Evolutionary conservation across 305 asterid species (phyloP), one percentile per base, ranked within the genome.

Genomic region (Plantago rigida): DNA sequence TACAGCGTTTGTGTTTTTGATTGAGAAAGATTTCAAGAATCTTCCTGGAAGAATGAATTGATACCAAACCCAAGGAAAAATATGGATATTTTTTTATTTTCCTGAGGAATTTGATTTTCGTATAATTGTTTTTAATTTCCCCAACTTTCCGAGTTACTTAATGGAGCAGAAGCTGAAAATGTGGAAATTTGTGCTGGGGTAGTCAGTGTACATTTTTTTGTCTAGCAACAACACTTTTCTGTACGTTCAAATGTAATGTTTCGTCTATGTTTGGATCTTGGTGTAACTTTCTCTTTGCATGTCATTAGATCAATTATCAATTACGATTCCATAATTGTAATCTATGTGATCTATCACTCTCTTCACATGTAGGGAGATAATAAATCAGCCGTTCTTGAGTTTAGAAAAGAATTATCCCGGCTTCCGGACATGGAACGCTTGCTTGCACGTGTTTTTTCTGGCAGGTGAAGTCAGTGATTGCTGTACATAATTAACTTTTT

Each of bases 401-500:
- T 92, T 65, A 80, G 96, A 74, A 92, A 84, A 73, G 95, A 92
- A 77, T 53, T 92, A 67, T 81, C 87, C 66, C 79, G 75, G 79
- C 87, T 92, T 62, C 97, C 96, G 0, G 99, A 92, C 72, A 84
- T 92, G 96, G 99, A 92, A 66, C 87, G 97, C 63, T 75, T 85
- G 80, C 89, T 92, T 71, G 91, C 99, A 31, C 95, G 89, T 67
- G 74, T 87, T 66, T 92, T 89, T 71, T 77, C 95, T 67, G 74
- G 81, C 86, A 84, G 99, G 99, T 89, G 70, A 73, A 70, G 67
- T 62, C 75, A 15, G 63, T 65, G 39, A 48, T 66, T 56, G 28
- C 60, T 71, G 19, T 41, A 29, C n/a, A 45, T 59, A 66, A 44
- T 42, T 63, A 39, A 51, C 19, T 56, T 62, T 31, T 60, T 39